Conservation (phyloP, 2,329 filamentous ascomycete genomes). For the Rugonectria rugulosa region DNA sequence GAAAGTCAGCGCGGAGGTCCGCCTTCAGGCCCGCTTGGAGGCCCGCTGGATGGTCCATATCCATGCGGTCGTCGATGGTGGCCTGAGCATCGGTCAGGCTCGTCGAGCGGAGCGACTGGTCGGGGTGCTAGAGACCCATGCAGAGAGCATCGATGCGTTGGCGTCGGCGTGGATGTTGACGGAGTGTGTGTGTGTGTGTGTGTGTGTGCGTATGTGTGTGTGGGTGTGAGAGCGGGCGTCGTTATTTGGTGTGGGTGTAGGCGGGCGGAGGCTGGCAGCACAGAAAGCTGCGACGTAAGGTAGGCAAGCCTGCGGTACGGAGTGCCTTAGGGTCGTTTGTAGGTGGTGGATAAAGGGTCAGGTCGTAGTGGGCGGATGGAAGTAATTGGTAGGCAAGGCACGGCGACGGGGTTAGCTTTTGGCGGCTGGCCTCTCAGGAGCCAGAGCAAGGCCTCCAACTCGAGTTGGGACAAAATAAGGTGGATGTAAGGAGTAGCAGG, state of each 20-base stretch:
- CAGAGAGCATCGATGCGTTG: constrained; percentile 58
- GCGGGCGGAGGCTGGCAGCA: constrained; percentile 16
- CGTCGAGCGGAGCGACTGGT: constrained; percentile 51
- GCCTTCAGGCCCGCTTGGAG: constrained; percentile 31
- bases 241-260: constrained; percentile 27
- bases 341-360: constrained; percentile 8
- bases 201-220: constrained; percentile 1
- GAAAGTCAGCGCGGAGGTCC: constrained; percentile 26
- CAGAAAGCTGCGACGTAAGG: constrained; percentile 1
- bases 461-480: constrained; percentile 10
- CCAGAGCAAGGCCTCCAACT: constrained; percentile 1
- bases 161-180: constrained; percentile 39
- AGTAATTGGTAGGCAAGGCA: constrained; percentile 5
- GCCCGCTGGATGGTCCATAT: constrained; percentile 43
- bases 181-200: constrained; percentile 9
- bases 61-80: constrained; percentile 56
- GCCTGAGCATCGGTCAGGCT: constrained; percentile 55
- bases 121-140: constrained; percentile 52
- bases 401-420: constrained; percentile 1
- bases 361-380: constrained; percentile 9
- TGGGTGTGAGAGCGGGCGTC: constrained; percentile 45
- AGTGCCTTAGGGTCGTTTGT: constrained; percentile 9
- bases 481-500: no score
- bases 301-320: not conserved
- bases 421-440: constrained; percentile 1